Conservation (phyloP, 345 rosid species). For the Populus deltoides region DNA sequence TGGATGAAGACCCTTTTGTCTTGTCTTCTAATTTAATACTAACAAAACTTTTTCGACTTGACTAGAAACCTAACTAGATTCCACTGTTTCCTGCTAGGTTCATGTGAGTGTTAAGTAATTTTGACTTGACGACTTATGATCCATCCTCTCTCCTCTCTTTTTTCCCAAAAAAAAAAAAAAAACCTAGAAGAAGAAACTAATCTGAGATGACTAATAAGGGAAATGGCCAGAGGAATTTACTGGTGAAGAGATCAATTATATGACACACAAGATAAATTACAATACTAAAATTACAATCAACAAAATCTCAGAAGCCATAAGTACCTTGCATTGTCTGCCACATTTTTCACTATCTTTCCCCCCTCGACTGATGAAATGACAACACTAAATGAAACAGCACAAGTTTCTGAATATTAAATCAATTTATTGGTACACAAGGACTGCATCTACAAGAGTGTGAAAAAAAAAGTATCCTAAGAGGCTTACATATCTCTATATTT, state of each 20-base stretch:
- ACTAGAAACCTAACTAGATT: slow-evolving; percentile 4
- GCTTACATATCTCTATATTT: neutral
- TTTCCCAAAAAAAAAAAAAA: neutral
- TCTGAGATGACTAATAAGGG: slow-evolving; percentile 38
- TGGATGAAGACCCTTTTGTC: slow-evolving; percentile 3
- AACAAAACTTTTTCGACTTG: neutral
- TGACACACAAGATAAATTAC: neutral
- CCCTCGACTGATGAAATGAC: slow-evolving; percentile 18
- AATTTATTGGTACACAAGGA: neutral
- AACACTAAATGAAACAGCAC: slow-evolving; percentile 11
- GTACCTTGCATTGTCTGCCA: slow-evolving; percentile 17
- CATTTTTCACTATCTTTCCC: slow-evolving; percentile 1
- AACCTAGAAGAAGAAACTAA: slow-evolving; percentile 15
- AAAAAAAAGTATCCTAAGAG: neutral
- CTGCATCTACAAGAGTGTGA: neutral
- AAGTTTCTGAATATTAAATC: neutral
- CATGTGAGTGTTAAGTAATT: neutral
- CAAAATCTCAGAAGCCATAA: neutral
- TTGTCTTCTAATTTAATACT: neutral
- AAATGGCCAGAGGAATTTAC: slow-evolving; percentile 20
- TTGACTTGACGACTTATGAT: slow-evolving; percentile 5
- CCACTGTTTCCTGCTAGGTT: slow-evolving; percentile 12
- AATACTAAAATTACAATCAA: neutral
- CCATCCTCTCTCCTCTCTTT: slow-evolving; percentile 9
- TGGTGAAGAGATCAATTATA: neutral